These are phyloP conservation scores for Coemansia sp. DNA, from an alignment of 192 early-diverging fungal species.

Conservation along the genomic window DNA sequence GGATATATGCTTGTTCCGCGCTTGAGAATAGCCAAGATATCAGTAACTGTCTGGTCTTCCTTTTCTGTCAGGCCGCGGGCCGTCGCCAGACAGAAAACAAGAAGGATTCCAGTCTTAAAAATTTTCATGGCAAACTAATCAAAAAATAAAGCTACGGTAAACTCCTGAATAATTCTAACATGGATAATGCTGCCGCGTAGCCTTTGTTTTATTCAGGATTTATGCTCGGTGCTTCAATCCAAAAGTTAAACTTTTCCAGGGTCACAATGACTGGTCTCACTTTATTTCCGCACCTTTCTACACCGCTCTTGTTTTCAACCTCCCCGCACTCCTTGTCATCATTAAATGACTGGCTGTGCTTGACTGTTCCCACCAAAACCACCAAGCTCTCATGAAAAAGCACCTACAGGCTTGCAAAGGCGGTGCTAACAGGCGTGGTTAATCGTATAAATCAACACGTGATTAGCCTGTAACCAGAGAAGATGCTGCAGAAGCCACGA, in stretches of 20 bases:
- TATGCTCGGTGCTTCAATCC: too few relatives aligned
- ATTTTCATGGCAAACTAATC: not conserved
- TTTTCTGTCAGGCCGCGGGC: constrained; percentile 17
- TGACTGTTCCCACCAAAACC: not conserved
- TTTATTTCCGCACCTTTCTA: not conserved
- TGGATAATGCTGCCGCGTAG: too few relatives aligned
- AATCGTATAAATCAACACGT: too few relatives aligned
- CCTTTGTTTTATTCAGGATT: too few relatives aligned
- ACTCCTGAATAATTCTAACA: too few relatives aligned
- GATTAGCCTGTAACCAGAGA: not conserved
- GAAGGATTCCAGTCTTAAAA: not conserved
- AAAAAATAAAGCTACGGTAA: too few relatives aligned
- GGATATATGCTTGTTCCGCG: constrained; percentile 41
- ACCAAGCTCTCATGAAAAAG: not conserved
- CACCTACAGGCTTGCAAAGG: not conserved
- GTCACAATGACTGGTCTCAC: not conserved
- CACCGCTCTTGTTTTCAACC: not conserved
- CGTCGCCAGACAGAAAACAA: constrained; percentile 9
- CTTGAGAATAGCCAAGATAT: constrained; percentile 26
- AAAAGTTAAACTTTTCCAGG: not conserved
- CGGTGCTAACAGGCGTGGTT: too few relatives aligned
- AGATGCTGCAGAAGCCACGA: not conserved
- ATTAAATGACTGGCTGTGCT: not conserved
- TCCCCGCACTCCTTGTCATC: not conserved
- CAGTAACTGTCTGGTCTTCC: constrained; percentile 29